Evolutionary conservation across 2,329 filamentous ascomycete species (phyloP), one percentile per base, ranked within the genome.

Genomic region (Seiridium unicorne): DNA sequence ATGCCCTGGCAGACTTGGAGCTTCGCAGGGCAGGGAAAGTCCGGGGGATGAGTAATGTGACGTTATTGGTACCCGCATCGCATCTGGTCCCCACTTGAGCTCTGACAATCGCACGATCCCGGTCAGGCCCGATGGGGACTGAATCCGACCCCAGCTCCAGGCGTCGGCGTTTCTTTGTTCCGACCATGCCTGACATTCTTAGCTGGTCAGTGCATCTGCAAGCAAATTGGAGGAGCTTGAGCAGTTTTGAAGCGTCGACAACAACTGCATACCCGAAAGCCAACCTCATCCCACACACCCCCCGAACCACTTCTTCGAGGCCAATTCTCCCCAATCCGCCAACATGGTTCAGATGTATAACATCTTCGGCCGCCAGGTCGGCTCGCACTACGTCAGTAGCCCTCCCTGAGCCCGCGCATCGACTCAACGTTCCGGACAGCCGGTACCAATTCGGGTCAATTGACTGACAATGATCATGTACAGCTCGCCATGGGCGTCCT

Each of bases 401-500:
- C 48, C 62, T 64, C 51, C 59, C 59, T 55, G 48, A 61, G 18
- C 40, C 54, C 38, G 40, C 49, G 42, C 47, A 60, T 60, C 55
- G 5, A 18, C 44, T 31, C 11, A 18, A 35, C 44, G 7, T 31
- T 47, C 44, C 36, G 54, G 38, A 40, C 44, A 34, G 36, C 38
- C 55, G 6, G 58, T 62, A 47, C 49, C 35, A 40, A 48, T 55
- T 54, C 11, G 44, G 60, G 58, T 55, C 55, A 61, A 53, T 54
- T 53, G 47, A 54, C 26, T 47, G 34, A 36, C 48, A 34, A 63
- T 58, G 36, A 34, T 42, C 47, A 58, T 63, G 53, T 54, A 66
- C 64, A 87, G 84, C 79, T 87, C 65, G 80, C 84, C 70, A 85
- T 87, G 72, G 82, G 76, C 67, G 80, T 81, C 68, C 80, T 87